Base-by-base conservation (phyloP, 306 rosid genomes). In the Medicago arabica region DNA sequence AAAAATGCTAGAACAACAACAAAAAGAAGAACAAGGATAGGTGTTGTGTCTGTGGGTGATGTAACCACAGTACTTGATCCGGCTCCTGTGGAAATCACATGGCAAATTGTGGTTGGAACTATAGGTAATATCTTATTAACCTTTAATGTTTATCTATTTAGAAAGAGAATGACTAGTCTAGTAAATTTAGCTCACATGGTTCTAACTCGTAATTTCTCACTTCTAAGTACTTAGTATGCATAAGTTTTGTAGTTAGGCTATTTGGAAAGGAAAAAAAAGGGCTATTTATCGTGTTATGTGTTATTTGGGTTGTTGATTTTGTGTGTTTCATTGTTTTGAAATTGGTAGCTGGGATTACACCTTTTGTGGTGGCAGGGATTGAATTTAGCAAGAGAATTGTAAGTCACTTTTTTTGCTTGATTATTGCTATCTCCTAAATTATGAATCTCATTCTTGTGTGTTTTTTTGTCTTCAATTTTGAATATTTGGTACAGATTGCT, bases 311-410 rank as follows among this genome's bases (percentile, higher is more conserved):
- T 85, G 19, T 14, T 46, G 25, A 55, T 19, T 71, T 36, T 69
- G n/a, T 25, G 74, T 25, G 74, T 59, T 50, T 25, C 75, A 5
- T 38, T 59, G 8, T 8, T n/a, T 40, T 54, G 67, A 71, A 44
- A 46, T 63, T 71, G 83, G 87, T 76, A 95, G 96, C 96, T 86
- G 97, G 98, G 53, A 80, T 84, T 61, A 80, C 88, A 54, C 98
- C 97, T 64, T 95, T 90, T 81, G 93, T 90, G 87, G 98, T 95
- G 71, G 97, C 97, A 5, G 97, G 97, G 66, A 75, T 91, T 64
- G 97, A 94, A 49, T 94, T 94, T 83, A 87, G 89, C 88, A 94
- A 91, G 83, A 88, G 96, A 83, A 94, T 90, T 80, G 98, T 94
- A 86, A 84, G 96, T 78, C 9, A 41, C 13, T 51, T 17, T 41